Conservation (phyloP, 805 yeast species). For the Candida succiphila region DNA sequence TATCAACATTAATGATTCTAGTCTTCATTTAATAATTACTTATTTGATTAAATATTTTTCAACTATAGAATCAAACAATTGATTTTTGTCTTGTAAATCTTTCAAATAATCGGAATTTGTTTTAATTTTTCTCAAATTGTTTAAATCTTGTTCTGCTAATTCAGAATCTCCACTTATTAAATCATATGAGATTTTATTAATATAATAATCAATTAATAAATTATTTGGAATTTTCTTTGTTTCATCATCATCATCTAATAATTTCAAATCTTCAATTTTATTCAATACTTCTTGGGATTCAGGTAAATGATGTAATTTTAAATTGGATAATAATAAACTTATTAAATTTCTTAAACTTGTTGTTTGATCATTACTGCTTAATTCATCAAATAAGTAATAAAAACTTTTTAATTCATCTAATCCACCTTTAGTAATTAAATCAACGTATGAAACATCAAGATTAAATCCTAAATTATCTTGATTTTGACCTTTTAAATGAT, state of each 20-base stretch:
- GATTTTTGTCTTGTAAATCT: slow-evolving; percentile 53
- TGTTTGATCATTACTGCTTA: slow-evolving; percentile 45
- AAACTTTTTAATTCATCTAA: slow-evolving; percentile 29
- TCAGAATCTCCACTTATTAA: slow-evolving; percentile 22
- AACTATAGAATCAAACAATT: slow-evolving; percentile 60
- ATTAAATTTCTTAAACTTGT: slow-evolving; percentile 36
- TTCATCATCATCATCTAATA: slow-evolving; percentile 7
- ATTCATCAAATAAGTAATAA: slow-evolving; percentile 72
- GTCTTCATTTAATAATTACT: not conserved
- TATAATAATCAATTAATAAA: slow-evolving; percentile 37
- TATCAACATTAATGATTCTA: not conserved
- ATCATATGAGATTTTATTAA: slow-evolving; percentile 54
- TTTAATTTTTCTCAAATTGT: slow-evolving; percentile 33
- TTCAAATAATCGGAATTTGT: slow-evolving; percentile 39
- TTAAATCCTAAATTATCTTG: slow-evolving; percentile 73
- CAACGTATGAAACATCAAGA: slow-evolving; percentile 64
- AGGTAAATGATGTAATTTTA: slow-evolving; percentile 70
- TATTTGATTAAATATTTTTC: slow-evolving; percentile 31
- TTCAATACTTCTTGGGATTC: slow-evolving; percentile 67
- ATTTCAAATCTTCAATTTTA: slow-evolving; percentile 21
- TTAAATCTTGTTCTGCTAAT: slow-evolving; percentile 12
- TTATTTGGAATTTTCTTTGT: slow-evolving; percentile 4
- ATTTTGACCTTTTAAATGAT: slow-evolving; percentile 51
- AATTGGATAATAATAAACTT: slow-evolving; percentile 63
- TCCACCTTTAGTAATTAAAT: slow-evolving; percentile 22